A percentile compares a stretch with the other conserved stretches of the same genome.
Evolutionary conservation across 2,329 filamentous ascomycete genomes (phyloP).

Genomic region (Penicillium sp.): DNA sequence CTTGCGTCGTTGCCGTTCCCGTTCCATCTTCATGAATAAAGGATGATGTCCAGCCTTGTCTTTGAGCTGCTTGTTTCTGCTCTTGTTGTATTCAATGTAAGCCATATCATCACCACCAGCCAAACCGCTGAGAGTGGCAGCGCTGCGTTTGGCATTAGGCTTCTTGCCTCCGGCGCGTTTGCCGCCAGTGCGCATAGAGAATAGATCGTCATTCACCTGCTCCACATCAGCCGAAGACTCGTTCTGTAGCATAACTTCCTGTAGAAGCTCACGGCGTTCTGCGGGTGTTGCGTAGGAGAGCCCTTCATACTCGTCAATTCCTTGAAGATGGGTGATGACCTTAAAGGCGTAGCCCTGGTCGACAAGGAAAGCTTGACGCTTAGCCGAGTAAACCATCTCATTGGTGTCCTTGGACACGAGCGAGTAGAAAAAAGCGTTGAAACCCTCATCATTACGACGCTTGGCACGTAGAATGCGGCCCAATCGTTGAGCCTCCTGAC

Average conservation of each 20-base stretch:
- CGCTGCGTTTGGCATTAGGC: slow-evolving; percentile 71
- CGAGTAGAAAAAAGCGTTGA: slow-evolving; percentile 99
- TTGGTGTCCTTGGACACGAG: slow-evolving; percentile 96
- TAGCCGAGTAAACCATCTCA: slow-evolving; percentile 97
- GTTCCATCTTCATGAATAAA: slow-evolving; percentile 67
- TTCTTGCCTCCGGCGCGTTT: slow-evolving; percentile 46
- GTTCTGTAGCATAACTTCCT: slow-evolving; percentile 86
- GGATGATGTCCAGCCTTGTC: slow-evolving; percentile 60
- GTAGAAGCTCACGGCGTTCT: slow-evolving; percentile 81
- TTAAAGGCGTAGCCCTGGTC: slow-evolving; percentile 99
- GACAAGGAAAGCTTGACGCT: slow-evolving; percentile 93
- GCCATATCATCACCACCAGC: slow-evolving; percentile 96
- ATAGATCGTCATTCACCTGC: slow-evolving; percentile 68
- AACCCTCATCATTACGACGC: slow-evolving; percentile 93
- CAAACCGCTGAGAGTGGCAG: slow-evolving; percentile 80
- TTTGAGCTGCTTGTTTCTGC: slow-evolving; percentile 67
- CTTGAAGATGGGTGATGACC: slow-evolving; percentile 92
- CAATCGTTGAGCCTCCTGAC: slow-evolving; percentile 92
- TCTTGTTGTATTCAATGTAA: slow-evolving; percentile 83
- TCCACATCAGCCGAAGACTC: slow-evolving; percentile 73
- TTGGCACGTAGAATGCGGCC: slow-evolving; percentile 94
- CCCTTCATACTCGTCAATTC: slow-evolving; percentile 79
- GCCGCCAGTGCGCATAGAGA: slow-evolving; percentile 55
- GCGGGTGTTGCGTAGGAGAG: slow-evolving; percentile 77
- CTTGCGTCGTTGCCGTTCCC: slow-evolving; percentile 61